Evolutionary conservation across 2,329 filamentous ascomycete genomes (phyloP).

Genomic region (Aspergillus chevalieri): DNA sequence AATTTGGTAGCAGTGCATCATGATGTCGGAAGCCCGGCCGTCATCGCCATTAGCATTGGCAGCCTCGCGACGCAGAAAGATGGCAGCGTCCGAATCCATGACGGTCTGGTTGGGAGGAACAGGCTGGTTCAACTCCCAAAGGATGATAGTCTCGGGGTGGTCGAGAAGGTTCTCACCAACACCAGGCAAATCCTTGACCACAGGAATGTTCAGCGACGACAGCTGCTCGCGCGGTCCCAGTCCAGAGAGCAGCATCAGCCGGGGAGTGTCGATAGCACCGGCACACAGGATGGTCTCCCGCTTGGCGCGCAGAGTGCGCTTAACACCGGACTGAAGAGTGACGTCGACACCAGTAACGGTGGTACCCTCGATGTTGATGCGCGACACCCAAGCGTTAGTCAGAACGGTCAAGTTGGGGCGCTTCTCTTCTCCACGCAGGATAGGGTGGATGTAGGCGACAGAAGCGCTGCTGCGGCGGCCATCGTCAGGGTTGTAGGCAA

Average conservation of each 20-base stretch:
- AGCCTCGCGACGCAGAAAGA: constrained; percentile 75
- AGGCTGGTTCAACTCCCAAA: constrained; percentile 74
- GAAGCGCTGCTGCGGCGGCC: constrained; percentile 78
- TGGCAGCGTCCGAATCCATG: constrained; percentile 84
- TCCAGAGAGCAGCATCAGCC: constrained; percentile 53
- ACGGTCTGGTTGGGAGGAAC: constrained; percentile 75
- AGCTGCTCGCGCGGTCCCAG: constrained; percentile 50
- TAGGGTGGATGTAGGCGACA: constrained; percentile 89
- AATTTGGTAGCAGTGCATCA: constrained; percentile 98
- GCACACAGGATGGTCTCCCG: constrained; percentile 74
- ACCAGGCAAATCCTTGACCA: constrained; percentile 55
- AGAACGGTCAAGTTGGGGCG: constrained; percentile 78
- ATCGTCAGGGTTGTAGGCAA: constrained; percentile 85
- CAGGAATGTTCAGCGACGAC: constrained; percentile 49
- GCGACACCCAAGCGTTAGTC: constrained; percentile 82
- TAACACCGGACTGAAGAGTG: constrained; percentile 55
- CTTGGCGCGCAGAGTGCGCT: constrained; percentile 54
- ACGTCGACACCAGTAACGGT: constrained; percentile 69
- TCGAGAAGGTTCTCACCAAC: constrained; percentile 60
- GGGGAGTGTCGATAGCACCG: constrained; percentile 75
- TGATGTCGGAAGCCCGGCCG: constrained; percentile 72
- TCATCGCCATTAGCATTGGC: constrained; percentile 64
- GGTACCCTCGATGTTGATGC: constrained; percentile 65
- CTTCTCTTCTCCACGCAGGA: constrained; percentile 74
- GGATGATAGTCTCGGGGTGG: constrained; percentile 61